phyloP scores from a whole-genome alignment of 257 asterid genomes.

The Solanum etuberosum region DNA sequence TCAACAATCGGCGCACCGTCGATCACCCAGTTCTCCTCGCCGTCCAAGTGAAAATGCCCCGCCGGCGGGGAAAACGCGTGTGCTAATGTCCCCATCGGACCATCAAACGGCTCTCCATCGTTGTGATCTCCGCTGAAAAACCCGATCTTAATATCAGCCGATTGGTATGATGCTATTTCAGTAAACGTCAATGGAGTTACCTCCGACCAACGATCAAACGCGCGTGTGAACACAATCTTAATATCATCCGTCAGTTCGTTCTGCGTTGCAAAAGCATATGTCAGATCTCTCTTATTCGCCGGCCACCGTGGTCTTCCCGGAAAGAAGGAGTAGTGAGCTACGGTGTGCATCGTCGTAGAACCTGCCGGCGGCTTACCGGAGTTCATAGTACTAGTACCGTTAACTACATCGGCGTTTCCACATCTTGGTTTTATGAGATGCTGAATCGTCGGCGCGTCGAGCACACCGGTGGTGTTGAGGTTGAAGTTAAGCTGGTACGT shows the following conservation, averaged over 20 bases:
- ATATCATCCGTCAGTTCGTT: slow-evolving; percentile 26
- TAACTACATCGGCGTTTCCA: slow-evolving; percentile 66
- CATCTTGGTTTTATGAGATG: slow-evolving; percentile 55
- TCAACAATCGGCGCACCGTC: slow-evolving; percentile 37
- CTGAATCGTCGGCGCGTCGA: slow-evolving; percentile 36
- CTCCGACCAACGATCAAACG: slow-evolving; percentile 85
- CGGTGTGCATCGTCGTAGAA: slow-evolving; percentile 24
- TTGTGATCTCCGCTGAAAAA: slow-evolving; percentile 68
- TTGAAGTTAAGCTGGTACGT: slow-evolving; percentile 67
- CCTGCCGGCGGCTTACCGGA: slow-evolving; percentile 16
- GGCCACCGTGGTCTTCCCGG: slow-evolving; percentile 78
- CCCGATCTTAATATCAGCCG: slow-evolving; percentile 55
- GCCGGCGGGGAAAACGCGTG: slow-evolving; percentile 86
- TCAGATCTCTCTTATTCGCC: slow-evolving; percentile 16
- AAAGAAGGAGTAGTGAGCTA: slow-evolving; percentile 62
- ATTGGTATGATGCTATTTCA: slow-evolving; percentile 23
- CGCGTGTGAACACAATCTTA: slow-evolving; percentile 34
- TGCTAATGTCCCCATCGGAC: slow-evolving; percentile 69
- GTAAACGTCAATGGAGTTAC: slow-evolving; percentile 52
- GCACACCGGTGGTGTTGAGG: slow-evolving; percentile 51
- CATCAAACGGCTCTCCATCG: slow-evolving; percentile 90
- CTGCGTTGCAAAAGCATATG: slow-evolving; percentile 49
- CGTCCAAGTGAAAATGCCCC: slow-evolving; percentile 64
- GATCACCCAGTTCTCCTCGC: slow-evolving; percentile 73
- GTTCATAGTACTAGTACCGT: slow-evolving; percentile 56